Base-by-base conservation (phyloP, 1,284 basidiomycete genomes). In the Fistulinella cinereoalba region DNA sequence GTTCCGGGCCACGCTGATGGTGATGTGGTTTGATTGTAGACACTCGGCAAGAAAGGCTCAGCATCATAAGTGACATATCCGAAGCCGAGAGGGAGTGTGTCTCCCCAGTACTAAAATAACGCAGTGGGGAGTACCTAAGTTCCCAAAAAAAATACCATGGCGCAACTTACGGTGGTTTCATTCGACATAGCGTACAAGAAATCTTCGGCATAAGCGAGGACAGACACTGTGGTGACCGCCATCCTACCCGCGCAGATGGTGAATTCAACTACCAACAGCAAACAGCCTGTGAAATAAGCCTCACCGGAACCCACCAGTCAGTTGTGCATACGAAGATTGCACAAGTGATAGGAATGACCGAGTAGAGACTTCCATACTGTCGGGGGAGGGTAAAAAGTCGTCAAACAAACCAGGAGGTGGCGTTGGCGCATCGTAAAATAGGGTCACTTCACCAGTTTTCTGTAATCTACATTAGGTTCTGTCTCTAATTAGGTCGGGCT, bases 1-100 rank as follows among this genome's bases (percentile, higher is more conserved):
- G n/a, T n/a, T 8, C 76, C 73, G 3, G 79, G 80, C 60, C 72
- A 82, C 6, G 81, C 78, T 10, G 78, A 68, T 11, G 62, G 60
- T 22, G 55, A 15, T 21, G 62, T 48, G 44, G 60, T 69, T 53
- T 79, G 73, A 6, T 65, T 63, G 53, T 77, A 73, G 46, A 77
- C 47, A 28, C 55, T 57, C 1, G 74, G 60, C 10, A 79, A 64
- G 71, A 83, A 77, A 6, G 80, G 79, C 52, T 85, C 80, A 44
- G 80, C 69, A 48, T 71, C 74, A 54, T 80, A 81, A 19, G 75
- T 75, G 51, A 72, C 55, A 27, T 69, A 68, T 48, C 58, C 54
- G n/a, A 36, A 46, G 24, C 42, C 37, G 8, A 61, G n/a, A n/a
- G 50, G 51, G 37, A 65, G 62, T 8, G 13, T 32, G 18, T n/a